These are phyloP conservation scores for Penicillium chermesinum DNA, from an alignment of 495 filamentous ascomycete species.

Conservation along the genomic window DNA sequence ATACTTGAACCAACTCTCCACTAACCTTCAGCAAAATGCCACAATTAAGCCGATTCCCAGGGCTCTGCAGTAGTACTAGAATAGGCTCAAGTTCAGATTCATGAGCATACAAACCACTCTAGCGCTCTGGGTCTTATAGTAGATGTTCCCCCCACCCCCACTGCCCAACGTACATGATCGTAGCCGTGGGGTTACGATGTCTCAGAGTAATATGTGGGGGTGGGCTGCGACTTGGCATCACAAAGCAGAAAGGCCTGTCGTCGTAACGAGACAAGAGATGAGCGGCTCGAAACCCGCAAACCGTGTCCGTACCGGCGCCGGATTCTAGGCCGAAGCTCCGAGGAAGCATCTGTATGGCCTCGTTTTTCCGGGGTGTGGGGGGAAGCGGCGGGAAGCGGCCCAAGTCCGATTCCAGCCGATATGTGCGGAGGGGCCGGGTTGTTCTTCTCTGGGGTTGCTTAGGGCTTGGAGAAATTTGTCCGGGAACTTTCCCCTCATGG, in stretches of 20 bases:
- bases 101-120: too few species aligned
- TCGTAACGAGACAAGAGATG: too few species aligned
- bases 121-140: too few species aligned
- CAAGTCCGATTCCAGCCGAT: constrained; percentile 9
- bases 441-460: constrained; percentile 1
- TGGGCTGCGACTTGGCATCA: not conserved
- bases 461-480: not conserved
- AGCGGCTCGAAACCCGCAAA: not conserved
- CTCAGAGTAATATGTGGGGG: too few species aligned
- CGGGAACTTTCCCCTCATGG: not conserved
- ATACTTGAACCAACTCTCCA: too few species aligned
- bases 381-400: constrained; percentile 16
- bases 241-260: not conserved
- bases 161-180: too few species aligned
- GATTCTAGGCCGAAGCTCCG: not conserved
- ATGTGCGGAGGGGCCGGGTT: constrained; percentile 11
- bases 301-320: not conserved
- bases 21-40: too few species aligned
- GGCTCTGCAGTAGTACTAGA: too few species aligned
- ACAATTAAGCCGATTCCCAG: too few species aligned
- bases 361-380: constrained; percentile 1
- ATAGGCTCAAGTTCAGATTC: too few species aligned
- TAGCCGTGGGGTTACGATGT: too few species aligned
- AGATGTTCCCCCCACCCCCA: too few species aligned
- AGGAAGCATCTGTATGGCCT: not conserved